Evolutionary conservation across 257 asterid species (phyloP).

Genomic region (Catharanthus roseus): DNA sequence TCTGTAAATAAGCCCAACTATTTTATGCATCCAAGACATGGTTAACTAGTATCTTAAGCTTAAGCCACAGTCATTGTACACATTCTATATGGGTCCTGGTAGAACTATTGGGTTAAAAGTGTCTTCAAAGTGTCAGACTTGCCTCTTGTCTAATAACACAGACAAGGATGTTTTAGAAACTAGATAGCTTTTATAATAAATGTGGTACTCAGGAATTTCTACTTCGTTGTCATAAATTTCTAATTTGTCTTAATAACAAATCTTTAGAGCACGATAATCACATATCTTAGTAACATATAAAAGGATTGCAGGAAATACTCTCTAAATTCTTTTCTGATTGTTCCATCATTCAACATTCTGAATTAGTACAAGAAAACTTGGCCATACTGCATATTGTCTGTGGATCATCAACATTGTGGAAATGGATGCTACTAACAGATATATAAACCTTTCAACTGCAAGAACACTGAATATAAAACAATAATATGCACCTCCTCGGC

Average conservation of each 20-base stretch:
- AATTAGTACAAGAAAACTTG: not conserved
- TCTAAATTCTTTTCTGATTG: not conserved
- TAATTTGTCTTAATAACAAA: not conserved
- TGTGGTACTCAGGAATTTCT: not conserved
- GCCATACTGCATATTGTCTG: not conserved
- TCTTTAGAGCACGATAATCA: not conserved
- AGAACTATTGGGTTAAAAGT: not conserved
- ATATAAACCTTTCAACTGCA: conserved; percentile 14
- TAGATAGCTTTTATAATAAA: not conserved
- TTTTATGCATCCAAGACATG: not conserved
- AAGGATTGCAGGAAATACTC: not conserved
- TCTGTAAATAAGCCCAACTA: not conserved
- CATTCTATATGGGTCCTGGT: not conserved
- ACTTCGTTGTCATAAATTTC: not conserved
- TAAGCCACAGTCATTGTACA: not conserved
- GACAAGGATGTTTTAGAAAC: not conserved
- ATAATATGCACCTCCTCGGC: conserved; percentile 76
- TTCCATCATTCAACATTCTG: not conserved
- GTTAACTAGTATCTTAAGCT: not conserved
- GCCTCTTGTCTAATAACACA: not conserved
- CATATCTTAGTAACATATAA: not conserved
- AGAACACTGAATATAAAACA: not conserved
- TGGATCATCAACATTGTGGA: not conserved
- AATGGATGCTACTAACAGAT: not conserved
- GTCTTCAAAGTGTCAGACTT: not conserved